Conservation (phyloP, 2,329 filamentous ascomycete genomes). For the Graphilbum fragrans region DNA sequence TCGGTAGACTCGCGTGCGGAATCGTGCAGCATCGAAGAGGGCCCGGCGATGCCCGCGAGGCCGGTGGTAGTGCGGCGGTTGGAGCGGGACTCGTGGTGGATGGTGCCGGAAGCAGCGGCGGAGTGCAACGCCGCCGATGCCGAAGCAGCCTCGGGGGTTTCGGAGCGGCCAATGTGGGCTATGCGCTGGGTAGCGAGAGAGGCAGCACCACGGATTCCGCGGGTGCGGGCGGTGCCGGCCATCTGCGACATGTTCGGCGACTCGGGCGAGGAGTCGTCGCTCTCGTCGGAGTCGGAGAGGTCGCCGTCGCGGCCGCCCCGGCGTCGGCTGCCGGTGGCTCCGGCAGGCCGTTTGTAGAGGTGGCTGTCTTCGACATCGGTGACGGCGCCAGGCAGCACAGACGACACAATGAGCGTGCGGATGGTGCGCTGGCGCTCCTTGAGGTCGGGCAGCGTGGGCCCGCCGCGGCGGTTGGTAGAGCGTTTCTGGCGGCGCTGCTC, state of each 20-base stretch:
- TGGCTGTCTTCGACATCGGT: slow-evolving; percentile 70
- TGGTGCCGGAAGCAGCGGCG: not conserved
- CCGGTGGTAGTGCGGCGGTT: slow-evolving; percentile 39
- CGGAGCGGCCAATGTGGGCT: slow-evolving; percentile 68
- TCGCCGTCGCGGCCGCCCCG: slow-evolving; percentile 49
- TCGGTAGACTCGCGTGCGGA: slow-evolving; percentile 21
- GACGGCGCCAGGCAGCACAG: slow-evolving; percentile 80
- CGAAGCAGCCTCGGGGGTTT: slow-evolving; percentile 66
- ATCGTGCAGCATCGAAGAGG: slow-evolving; percentile 49
- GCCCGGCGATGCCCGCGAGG: slow-evolving; percentile 14
- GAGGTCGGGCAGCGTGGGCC: slow-evolving; percentile 86
- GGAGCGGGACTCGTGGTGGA: slow-evolving; percentile 59
- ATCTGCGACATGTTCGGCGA: slow-evolving; percentile 71
- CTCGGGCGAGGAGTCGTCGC: slow-evolving; percentile 75
- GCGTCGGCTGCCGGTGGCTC: slow-evolving; percentile 42
- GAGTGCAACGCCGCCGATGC: not conserved
- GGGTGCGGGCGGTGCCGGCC: slow-evolving; percentile 68
- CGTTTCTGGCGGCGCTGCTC: slow-evolving; percentile 92
- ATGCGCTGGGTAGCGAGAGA: slow-evolving; percentile 79
- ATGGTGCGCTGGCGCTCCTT: slow-evolving; percentile 92
- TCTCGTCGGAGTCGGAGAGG: slow-evolving; percentile 78
- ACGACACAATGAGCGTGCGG: slow-evolving; percentile 82
- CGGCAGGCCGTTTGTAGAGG: slow-evolving; percentile 68
- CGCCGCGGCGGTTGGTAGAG: slow-evolving; percentile 85
- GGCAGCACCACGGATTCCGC: slow-evolving; percentile 81